phyloP scores from a whole-genome alignment of 208 protist species.

The Herpetomonas samuelpessoai region DNA sequence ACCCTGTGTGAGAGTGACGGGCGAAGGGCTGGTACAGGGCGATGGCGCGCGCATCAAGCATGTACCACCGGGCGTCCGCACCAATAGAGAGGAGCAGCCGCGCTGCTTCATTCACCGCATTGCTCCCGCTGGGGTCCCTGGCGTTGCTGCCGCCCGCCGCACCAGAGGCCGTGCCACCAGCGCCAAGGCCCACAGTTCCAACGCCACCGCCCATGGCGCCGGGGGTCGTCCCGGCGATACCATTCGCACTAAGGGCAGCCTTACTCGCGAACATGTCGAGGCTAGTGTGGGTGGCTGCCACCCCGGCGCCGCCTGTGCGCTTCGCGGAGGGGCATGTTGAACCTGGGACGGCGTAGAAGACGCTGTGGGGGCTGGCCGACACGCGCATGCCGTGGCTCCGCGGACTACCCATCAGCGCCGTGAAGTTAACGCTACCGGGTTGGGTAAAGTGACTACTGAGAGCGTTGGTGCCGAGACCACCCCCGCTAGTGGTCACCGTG shows the following conservation, averaged over 20 bases:
- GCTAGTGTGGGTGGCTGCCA: background rate
- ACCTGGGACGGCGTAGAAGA: background rate
- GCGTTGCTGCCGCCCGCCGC: background rate
- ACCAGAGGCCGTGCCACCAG: background rate
- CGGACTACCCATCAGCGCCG: background rate
- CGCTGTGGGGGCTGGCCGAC: background rate
- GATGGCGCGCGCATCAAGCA: constrained; percentile 40
- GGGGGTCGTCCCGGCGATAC: background rate
- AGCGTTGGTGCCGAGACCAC: background rate
- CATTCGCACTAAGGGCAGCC: background rate
- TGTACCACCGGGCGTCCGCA: constrained; percentile 50
- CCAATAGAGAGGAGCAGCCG: constrained; percentile 28
- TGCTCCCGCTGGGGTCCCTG: background rate
- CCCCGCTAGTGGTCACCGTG: too few species aligned
- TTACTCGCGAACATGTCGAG: background rate
- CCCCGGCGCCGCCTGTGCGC: background rate
- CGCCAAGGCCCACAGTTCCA: background rate
- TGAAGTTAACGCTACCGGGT: background rate
- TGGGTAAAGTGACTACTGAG: background rate
- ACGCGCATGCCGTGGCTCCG: background rate
- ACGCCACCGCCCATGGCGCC: background rate
- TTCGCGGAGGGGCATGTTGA: background rate
- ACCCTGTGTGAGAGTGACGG: constrained; percentile 21
- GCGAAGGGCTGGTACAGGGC: constrained; percentile 32
- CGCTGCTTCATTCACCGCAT: constrained; percentile 10